Evolutionary conservation across 495 filamentous ascomycete species (phyloP).

Genomic region (Sordaria brevicollis): DNA sequence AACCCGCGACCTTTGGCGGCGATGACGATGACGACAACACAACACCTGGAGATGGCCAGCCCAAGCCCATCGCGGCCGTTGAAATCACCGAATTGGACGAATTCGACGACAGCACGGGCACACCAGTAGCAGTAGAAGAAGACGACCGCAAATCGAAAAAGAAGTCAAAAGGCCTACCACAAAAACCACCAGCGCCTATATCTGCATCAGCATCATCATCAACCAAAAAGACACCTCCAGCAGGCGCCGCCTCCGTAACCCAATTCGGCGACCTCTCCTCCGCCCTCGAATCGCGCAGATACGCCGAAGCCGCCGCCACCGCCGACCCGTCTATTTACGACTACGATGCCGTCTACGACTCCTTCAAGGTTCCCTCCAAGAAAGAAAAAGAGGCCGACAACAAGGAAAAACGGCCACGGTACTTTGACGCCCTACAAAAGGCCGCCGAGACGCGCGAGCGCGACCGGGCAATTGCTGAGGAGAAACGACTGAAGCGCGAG

Average conservation of each 20-base stretch:
- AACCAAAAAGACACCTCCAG: neutral
- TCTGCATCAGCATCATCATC: neutral
- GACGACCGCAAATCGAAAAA: neutral
- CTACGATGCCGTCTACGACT: slow-evolving; percentile 66
- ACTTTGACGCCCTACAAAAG: slow-evolving; percentile 71
- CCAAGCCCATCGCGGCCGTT: slow-evolving; percentile 2
- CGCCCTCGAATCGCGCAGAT: slow-evolving; percentile 41
- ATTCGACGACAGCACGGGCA: neutral
- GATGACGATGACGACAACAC: slow-evolving; percentile 16
- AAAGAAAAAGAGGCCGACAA: slow-evolving; percentile 27
- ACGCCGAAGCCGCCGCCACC: slow-evolving; percentile 45
- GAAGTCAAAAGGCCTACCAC: slow-evolving; percentile 26
- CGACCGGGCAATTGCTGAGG: slow-evolving; percentile 77
- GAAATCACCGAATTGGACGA: slow-evolving; percentile 15
- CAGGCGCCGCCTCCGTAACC: neutral
- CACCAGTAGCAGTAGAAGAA: neutral
- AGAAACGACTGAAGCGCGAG: slow-evolving; percentile 77
- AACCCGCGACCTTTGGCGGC: slow-evolving; percentile 19
- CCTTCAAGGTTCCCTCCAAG: slow-evolving; percentile 39
- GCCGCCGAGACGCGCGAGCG: slow-evolving; percentile 82
- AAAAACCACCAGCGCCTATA: slow-evolving; percentile 15
- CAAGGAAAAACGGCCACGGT: slow-evolving; percentile 55
- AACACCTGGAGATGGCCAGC: slow-evolving; percentile 5
- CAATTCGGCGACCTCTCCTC: slow-evolving; percentile 46
- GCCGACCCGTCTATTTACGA: slow-evolving; percentile 64